Evolutionary conservation across 1,284 basidiomycete genomes (phyloP), one percentile per base, ranked within the genome.

Genomic region (Papiliotrema flavescens): DNA sequence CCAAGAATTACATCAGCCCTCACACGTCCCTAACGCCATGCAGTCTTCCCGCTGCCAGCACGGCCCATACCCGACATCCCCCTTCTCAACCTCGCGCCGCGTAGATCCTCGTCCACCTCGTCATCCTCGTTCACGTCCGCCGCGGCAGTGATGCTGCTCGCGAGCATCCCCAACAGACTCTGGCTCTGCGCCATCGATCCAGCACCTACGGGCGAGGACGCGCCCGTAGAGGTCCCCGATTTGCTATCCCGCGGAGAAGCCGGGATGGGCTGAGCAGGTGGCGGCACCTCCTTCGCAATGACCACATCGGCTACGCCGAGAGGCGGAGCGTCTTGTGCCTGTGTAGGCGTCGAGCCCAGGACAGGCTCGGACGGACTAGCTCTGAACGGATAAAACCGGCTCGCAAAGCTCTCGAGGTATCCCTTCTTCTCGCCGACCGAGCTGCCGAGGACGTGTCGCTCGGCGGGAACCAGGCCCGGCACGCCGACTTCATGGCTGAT

Each of bases 331-430:
- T 36, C 26, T n/a, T n/a, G n/a, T 7, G 24, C 9, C 23, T 37
- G 46, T 20, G 32, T 19, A 28, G 19, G 34, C n/a, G 11, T 48
- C 32, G 9, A 3, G 34, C 20, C n/a, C 15, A 45, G 14, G 24
- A 24, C 19, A 3, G 47, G 23, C 32, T 49, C 34, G 20, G 47
- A 13, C 15, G 47, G 14, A 23, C n/a, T 17, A 15, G 40, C 40
- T 23, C 28, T 28, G 41, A 61, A 64, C 15, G 55, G 51, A 47
- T 64, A 64, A 26, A 62, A 60, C 32, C 56, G 56, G 28, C 49
- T 61, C n/a, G 62, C 60, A 8, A 66, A 39, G 42, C 47, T 61
- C 36, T 62, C 63, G 13, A 66, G 41, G 47, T 26, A 66, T 54
- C 35, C 62, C 53, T 50, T 50, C 48, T 14, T 24, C 19, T 51